These are phyloP conservation scores for Fraxinus platypoda DNA, from an alignment of 305 asterid genomes.

Conservation along the genomic window DNA sequence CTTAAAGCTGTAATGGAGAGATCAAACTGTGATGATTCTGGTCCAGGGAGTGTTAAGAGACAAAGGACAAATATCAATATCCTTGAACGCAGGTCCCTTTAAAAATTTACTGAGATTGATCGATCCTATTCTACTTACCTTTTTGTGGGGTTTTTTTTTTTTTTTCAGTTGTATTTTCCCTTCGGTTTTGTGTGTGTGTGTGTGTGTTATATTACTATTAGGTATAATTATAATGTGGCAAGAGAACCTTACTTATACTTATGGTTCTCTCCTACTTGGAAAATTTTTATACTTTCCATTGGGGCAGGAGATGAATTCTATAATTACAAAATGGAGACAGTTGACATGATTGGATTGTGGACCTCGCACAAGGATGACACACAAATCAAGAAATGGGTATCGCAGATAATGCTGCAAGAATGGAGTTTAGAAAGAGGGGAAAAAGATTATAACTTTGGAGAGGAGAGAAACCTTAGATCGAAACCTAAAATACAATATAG, in stretches of 20 bases:
- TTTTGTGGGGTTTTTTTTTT: not conserved
- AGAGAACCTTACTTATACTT: too few relatives aligned
- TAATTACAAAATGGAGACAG: not conserved
- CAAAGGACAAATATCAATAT: slow-evolving; percentile 63
- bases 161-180: not conserved
- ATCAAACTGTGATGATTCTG: slow-evolving; percentile 52
- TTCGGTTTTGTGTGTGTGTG: not conserved
- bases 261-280: too few relatives aligned
- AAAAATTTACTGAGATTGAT: not conserved
- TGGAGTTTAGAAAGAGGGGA: not conserved
- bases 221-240: not conserved
- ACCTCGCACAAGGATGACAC: not conserved
- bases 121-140: not conserved
- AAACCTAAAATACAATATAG: slow-evolving; percentile 30
- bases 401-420: not conserved
- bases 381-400: not conserved
- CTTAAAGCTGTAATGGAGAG: slow-evolving; percentile 85
- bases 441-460: not conserved
- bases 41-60: slow-evolving; percentile 71
- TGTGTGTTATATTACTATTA: not conserved
- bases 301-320: too few relatives aligned
- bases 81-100: slow-evolving; percentile 45
- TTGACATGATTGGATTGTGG: slow-evolving; percentile 24
- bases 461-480: slow-evolving; percentile 4
- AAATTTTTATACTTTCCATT: too few relatives aligned